These are phyloP conservation scores for Remersonia thermophila DNA, from an alignment of 2,329 filamentous ascomycete species.

Conservation along the genomic window DNA sequence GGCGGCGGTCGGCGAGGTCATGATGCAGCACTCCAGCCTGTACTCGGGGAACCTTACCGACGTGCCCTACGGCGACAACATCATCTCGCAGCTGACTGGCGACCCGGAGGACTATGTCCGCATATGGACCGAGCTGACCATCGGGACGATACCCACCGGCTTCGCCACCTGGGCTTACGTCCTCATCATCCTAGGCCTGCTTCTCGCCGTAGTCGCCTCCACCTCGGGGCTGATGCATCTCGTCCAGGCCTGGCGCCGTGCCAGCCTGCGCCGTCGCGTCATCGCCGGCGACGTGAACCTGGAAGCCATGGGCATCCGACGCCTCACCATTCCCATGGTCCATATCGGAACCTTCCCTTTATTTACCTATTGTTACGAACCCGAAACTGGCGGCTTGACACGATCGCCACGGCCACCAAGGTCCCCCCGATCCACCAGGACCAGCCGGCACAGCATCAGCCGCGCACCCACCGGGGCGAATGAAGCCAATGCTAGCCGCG, in stretches of 20 bases:
- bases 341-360: slow-evolving; percentile 64
- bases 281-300: slow-evolving; percentile 71
- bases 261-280: slow-evolving; percentile 56
- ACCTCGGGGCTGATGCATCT: slow-evolving; percentile 66
- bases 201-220: slow-evolving; percentile 52
- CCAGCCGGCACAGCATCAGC: not conserved
- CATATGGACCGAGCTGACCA: slow-evolving; percentile 43
- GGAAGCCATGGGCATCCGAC: slow-evolving; percentile 74
- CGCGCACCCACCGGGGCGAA: too few species aligned
- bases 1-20: slow-evolving; percentile 47
- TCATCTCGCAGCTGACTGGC: slow-evolving; percentile 41
- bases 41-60: slow-evolving; percentile 67
- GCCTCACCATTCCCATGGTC: slow-evolving; percentile 60
- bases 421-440: slow-evolving; percentile 9
- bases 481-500: too few species aligned
- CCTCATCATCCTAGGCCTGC: slow-evolving; percentile 56
- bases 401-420: slow-evolving; percentile 26
- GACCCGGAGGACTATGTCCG: slow-evolving; percentile 47
- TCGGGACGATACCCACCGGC: slow-evolving; percentile 37
- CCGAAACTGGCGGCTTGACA: slow-evolving; percentile 26
- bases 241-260: slow-evolving; percentile 59
- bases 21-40: slow-evolving; percentile 59
- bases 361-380: slow-evolving; percentile 58
- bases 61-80: slow-evolving; percentile 45
- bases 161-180: slow-evolving; percentile 75